Base-by-base conservation (phyloP, 331 rosid species). In the Saraca asoca region DNA sequence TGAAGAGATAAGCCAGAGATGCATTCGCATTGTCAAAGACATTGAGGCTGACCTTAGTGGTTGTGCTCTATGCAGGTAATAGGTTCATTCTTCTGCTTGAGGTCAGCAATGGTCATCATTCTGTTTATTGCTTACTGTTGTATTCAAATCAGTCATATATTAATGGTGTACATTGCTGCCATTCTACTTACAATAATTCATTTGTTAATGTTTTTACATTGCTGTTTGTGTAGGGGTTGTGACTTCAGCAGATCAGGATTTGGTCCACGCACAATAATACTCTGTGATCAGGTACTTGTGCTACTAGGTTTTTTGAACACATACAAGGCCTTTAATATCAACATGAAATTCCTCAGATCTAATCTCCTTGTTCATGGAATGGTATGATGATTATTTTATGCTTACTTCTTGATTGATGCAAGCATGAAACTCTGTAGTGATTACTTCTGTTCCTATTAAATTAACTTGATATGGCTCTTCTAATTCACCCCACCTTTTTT, bases 241-340 rank as follows among this genome's bases (percentile, higher is more conserved):
- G 96, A 85, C 82, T 93, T 93, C 87, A 93, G 98, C 91, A 89
- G 65, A 80, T 85, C 96, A 35, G 98, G 98, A 49, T 93, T 93
- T 81, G 96, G 98, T 55, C 96, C 98, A 31, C 95, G 95, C 49
- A 93, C 96, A 46, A 89, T 93, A 64, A 85, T 89, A 82, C 82
- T 93, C 24, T 93, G 96, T 59, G 98, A 89, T 76, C 98, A 92
- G 98, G 98, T 85, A 66, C 35, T 42, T 62, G 18, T 39, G 56
- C 39, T 44, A 24, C 18, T 63, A 5, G 29, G 34, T 60, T 38
- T 18, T 29, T 51, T 9, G 35, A 18, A 64, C n/a, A 8, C 50
- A 44, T 68, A 51, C 55, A 52, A 59, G 67, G 63, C 55, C 62
- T 19, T 10, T 52, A 37, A 15, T 39, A 31, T 12, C 46, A 52